Evolutionary conservation across 129 eudicot genomes (phyloP), one percentile per base, ranked within the genome.

Genomic region (Rutidosis leptorrhynchoides): DNA sequence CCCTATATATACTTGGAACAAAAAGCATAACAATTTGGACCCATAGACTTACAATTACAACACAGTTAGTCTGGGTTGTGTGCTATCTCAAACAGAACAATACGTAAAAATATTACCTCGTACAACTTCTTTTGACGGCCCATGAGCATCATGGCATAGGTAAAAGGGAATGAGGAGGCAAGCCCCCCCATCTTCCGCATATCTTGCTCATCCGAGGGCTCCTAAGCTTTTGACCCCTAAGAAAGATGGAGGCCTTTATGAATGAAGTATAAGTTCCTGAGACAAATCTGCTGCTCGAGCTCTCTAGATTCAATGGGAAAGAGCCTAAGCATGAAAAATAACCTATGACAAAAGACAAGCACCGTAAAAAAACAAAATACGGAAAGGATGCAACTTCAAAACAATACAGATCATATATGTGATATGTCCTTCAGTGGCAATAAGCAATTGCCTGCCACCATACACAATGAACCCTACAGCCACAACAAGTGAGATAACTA

Each of bases 221-320:
- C n/a, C n/a, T n/a, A n/a, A n/a, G n/a, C n/a, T n/a, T n/a, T n/a
- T n/a, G n/a, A n/a, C n/a, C n/a, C n/a, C n/a, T n/a, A n/a, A n/a
- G n/a, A n/a, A n/a, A n/a, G n/a, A n/a, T n/a, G n/a, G n/a, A n/a
- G n/a, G n/a, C n/a, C n/a, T n/a, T n/a, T n/a, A n/a, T n/a, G n/a
- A n/a, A n/a, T n/a, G n/a, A n/a, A n/a, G n/a, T n/a, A n/a, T n/a
- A n/a, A n/a, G n/a, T n/a, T n/a, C n/a, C n/a, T n/a, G n/a, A n/a
- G n/a, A n/a, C n/a, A n/a, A n/a, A n/a, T n/a, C n/a, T n/a, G n/a
- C n/a, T n/a, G n/a, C n/a, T n/a, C n/a, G n/a, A n/a, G n/a, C n/a
- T n/a, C n/a, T 71, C 76, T 81, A 2, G 96, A 89, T 77, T 89
- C 96, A 40, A 85, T 85, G 0, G 96, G 96, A 65, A 89, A 85